A percentile compares a stretch with the other conserved stretches of the same genome.
phyloP scores from a whole-genome alignment of 106 monocot species.

The Amphibolis antarctica region DNA sequence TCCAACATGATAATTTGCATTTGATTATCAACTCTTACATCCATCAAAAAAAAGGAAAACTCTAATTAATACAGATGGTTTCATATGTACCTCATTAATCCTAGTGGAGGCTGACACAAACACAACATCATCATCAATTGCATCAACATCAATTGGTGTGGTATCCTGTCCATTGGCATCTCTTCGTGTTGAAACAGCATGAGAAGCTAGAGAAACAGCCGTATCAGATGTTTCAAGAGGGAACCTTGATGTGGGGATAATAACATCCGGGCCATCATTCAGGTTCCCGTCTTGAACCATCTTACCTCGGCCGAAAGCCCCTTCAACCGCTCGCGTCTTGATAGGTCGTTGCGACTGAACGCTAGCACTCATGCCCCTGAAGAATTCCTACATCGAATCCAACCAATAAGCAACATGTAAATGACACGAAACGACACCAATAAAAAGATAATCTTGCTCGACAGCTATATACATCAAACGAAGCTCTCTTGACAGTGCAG shows the following conservation, averaged over 20 bases:
- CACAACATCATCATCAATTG: constrained; percentile 9
- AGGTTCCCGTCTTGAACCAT: constrained; percentile 1
- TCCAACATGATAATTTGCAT: too few relatives aligned
- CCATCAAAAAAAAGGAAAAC: background rate
- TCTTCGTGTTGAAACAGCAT: background rate
- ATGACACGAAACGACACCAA: background rate
- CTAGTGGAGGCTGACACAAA: background rate
- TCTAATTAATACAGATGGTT: background rate
- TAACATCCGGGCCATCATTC: constrained; percentile 3
- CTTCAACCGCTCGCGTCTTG: constrained; percentile 4
- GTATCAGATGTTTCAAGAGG: constrained; percentile 2
- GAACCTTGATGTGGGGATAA: background rate
- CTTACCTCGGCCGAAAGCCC: background rate
- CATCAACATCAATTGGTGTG: constrained; percentile 11
- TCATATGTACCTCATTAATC: background rate
- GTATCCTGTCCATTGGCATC: background rate
- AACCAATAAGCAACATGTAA: background rate
- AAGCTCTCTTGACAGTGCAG: background rate
- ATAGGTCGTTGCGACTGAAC: constrained; percentile 3
- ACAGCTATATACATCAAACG: too few relatives aligned
- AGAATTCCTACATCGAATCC: background rate
- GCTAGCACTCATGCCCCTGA: constrained; percentile 1
- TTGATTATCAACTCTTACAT: background rate
- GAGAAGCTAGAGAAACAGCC: background rate
- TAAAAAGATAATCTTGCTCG: too few relatives aligned